phyloP scores from a whole-genome alignment of 106 monocot genomes.

The Ottelia alismoides region DNA sequence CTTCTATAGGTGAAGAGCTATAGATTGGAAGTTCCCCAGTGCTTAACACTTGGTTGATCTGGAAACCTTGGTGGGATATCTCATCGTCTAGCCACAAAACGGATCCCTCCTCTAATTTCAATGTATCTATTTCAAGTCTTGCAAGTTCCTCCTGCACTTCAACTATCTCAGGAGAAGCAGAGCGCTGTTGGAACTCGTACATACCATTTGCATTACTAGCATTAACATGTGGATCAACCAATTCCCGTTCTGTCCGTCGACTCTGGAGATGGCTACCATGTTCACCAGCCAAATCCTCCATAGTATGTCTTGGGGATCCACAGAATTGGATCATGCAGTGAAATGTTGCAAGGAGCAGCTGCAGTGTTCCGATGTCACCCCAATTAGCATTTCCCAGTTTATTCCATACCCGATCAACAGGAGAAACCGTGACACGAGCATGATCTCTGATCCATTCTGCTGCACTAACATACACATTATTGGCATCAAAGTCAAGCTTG shows the following conservation, averaged over 20 bases:
- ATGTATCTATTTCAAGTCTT: slow-evolving; percentile 29
- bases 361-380: slow-evolving; percentile 84
- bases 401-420: slow-evolving; percentile 79
- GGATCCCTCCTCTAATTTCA: slow-evolving; percentile 70
- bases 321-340: slow-evolving; percentile 67
- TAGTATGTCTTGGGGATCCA: slow-evolving; percentile 58
- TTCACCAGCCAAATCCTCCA: slow-evolving; percentile 59
- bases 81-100: slow-evolving; percentile 72
- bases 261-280: slow-evolving; percentile 48
- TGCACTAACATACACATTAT: slow-evolving; percentile 76
- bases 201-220: slow-evolving; percentile 64
- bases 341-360: slow-evolving; percentile 70
- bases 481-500: slow-evolving; percentile 52
- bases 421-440: slow-evolving; percentile 54
- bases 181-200: slow-evolving; percentile 42
- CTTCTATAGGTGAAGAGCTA: slow-evolving; percentile 39
- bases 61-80: slow-evolving; percentile 48
- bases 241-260: slow-evolving; percentile 67
- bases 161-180: slow-evolving; percentile 77
- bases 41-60: slow-evolving; percentile 45
- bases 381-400: slow-evolving; percentile 91
- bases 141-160: slow-evolving; percentile 68
- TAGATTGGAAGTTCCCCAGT: slow-evolving; percentile 61
- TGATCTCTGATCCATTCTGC: slow-evolving; percentile 67
- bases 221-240: slow-evolving; percentile 42